phyloP scores from a whole-genome alignment of 140 eudicot genomes.

The Stevia rebaudiana region DNA sequence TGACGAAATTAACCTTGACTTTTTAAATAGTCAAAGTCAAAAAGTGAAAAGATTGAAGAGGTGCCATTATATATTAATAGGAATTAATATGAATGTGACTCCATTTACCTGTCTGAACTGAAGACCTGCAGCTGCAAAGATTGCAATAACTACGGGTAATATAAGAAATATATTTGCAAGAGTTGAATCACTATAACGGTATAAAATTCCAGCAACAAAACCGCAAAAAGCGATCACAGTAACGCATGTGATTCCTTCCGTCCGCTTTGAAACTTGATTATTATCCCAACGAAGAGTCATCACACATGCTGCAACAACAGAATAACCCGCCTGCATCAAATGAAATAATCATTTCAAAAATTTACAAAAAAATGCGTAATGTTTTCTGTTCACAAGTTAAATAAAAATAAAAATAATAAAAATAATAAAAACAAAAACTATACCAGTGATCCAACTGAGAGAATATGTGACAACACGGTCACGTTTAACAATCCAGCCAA shows the following conservation, averaged over 20 bases:
- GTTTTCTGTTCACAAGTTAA: background rate
- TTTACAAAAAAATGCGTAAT: background rate
- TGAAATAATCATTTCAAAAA: background rate
- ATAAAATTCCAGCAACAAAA: constrained; percentile 69
- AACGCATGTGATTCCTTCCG: constrained; percentile 65
- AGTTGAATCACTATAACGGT: constrained; percentile 59
- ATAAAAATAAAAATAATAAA: too few relatives aligned
- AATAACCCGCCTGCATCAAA: constrained; percentile 82
- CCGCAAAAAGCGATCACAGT: constrained; percentile 62
- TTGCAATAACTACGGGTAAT: constrained; percentile 53
- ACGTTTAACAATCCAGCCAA: constrained; percentile 83
- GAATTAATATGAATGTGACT: constrained; percentile 1
- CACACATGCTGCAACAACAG: constrained; percentile 97
- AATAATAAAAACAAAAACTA: too few relatives aligned
- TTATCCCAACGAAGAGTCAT: constrained; percentile 75
- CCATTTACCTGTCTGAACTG: constrained; percentile 66
- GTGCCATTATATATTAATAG: background rate
- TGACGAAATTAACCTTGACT: too few relatives aligned
- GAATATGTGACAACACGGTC: constrained; percentile 80
- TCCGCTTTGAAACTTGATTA: constrained; percentile 48
- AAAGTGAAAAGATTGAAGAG: too few relatives aligned
- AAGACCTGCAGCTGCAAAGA: constrained; percentile 55
- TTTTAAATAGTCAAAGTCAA: too few relatives aligned
- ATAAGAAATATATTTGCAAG: constrained; percentile 35
- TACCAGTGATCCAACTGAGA: constrained; percentile 96